Conservation (phyloP, 495 filamentous ascomycete species). For the Penicillium taxi region DNA sequence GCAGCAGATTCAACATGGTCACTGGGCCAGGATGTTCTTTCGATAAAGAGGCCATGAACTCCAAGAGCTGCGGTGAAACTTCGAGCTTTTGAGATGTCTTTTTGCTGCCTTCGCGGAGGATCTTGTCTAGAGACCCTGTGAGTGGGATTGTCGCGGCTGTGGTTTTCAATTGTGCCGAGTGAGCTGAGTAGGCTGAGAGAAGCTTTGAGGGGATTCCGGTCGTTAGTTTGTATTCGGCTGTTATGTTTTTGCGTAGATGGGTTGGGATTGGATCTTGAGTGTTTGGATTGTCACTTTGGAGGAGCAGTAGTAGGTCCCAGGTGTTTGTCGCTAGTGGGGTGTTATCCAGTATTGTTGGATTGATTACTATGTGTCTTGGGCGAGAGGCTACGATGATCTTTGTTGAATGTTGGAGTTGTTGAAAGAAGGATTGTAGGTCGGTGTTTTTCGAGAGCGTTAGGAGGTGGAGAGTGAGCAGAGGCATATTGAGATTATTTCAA, state of each 20-base stretch:
- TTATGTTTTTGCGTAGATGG: slow-evolving; percentile 22
- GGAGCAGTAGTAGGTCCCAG: slow-evolving; percentile 54
- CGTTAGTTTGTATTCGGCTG: slow-evolving; percentile 38
- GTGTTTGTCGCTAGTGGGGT: slow-evolving; percentile 36
- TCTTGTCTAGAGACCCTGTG: slow-evolving; percentile 29
- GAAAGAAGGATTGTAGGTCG: slow-evolving; percentile 18
- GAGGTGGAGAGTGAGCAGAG: slow-evolving; percentile 39
- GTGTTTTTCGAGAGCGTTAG: slow-evolving; percentile 27
- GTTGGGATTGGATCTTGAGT: slow-evolving; percentile 27
- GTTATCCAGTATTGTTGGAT: slow-evolving; percentile 42
- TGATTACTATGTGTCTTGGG: slow-evolving; percentile 40
- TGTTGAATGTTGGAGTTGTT: slow-evolving; percentile 15
- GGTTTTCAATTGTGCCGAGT: slow-evolving; percentile 41
- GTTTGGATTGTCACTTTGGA: slow-evolving; percentile 19
- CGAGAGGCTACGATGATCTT: slow-evolving; percentile 41
- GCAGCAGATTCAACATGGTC: slow-evolving; percentile 62
- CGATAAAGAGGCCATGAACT: slow-evolving; percentile 37
- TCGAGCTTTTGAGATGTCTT: slow-evolving; percentile 46
- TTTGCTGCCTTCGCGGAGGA: slow-evolving; percentile 21
- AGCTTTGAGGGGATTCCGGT: slow-evolving; percentile 50
- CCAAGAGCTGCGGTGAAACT: slow-evolving; percentile 40
- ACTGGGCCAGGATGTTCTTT: slow-evolving; percentile 40
- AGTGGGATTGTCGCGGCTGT: slow-evolving; percentile 27
- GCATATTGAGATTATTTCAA: too few relatives aligned
- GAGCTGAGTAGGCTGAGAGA: slow-evolving; percentile 34